Percentiles rank a stretch among this genome's conserved stretches.
Evolutionary conservation across 495 filamentous ascomycete genomes (phyloP).

Genomic region (Penicillium turbatum): DNA sequence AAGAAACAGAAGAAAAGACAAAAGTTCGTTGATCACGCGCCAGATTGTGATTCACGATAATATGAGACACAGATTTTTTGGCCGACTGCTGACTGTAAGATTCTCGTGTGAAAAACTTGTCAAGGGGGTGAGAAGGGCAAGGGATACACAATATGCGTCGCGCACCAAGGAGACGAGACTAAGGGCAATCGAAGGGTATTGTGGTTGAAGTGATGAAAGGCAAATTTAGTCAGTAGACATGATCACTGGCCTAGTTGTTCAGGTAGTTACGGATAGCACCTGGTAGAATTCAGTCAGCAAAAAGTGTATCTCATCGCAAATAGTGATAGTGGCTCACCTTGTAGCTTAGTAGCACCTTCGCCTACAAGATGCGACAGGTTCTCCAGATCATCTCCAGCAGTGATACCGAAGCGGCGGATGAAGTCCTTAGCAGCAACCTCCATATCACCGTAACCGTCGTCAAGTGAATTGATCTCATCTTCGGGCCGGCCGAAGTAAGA

Average conservation of each 20-base stretch:
- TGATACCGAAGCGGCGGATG: slow-evolving; percentile 88
- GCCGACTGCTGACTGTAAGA: slow-evolving; percentile 1
- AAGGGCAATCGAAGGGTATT: slow-evolving; percentile 10
- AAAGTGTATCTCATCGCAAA: background rate
- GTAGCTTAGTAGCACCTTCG: slow-evolving; percentile 76
- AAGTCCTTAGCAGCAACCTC: slow-evolving; percentile 94
- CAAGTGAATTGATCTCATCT: slow-evolving; percentile 58
- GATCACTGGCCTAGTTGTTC: slow-evolving; percentile 48
- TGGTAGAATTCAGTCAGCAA: slow-evolving; percentile 20
- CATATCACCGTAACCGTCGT: slow-evolving; percentile 74
- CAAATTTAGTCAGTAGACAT: slow-evolving; percentile 10
- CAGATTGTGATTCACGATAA: slow-evolving; percentile 9
- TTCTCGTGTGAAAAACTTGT: slow-evolving; percentile 5
- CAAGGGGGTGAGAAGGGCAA: background rate
- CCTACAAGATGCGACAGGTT: slow-evolving; percentile 77
- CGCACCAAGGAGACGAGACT: slow-evolving; percentile 12
- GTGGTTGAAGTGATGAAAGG: slow-evolving; percentile 17
- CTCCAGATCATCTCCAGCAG: slow-evolving; percentile 90
- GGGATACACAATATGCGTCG: slow-evolving; percentile 21
- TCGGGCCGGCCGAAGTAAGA: slow-evolving; percentile 91
- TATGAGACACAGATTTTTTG: slow-evolving; percentile 6
- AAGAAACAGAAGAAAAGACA: background rate
- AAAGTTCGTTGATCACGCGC: slow-evolving; percentile 5
- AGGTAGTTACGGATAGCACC: slow-evolving; percentile 81
- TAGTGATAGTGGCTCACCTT: slow-evolving; percentile 48